Conservation (phyloP, 345 rosid species). For the Eucalyptus shirleyi region DNA sequence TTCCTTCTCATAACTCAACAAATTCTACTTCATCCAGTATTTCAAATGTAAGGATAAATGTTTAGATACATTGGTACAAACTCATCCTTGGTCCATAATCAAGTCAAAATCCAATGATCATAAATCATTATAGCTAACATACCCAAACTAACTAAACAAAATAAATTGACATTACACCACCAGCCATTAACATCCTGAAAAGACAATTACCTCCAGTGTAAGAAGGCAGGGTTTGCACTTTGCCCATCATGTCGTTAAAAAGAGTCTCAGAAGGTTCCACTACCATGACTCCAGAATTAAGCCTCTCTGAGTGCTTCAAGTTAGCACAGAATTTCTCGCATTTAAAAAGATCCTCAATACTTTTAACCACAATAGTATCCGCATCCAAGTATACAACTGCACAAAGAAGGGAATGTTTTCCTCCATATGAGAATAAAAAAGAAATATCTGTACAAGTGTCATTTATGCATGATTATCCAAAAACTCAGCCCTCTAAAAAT, state of each 20-base stretch:
- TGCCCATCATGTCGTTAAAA: constrained; percentile 76
- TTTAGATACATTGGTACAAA: neutral
- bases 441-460: neutral
- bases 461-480: neutral
- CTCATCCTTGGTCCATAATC: neutral
- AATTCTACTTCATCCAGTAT: neutral
- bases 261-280: constrained; percentile 79
- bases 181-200: neutral
- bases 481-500: neutral
- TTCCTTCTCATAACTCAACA: neutral
- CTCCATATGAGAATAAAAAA: neutral
- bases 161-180: neutral
- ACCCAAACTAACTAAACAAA: neutral
- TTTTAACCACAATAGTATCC: constrained; percentile 90
- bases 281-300: constrained; percentile 96
- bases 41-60: neutral
- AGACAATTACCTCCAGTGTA: constrained; percentile 65
- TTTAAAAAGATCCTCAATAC: constrained; percentile 75
- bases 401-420: neutral
- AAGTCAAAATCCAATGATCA: neutral
- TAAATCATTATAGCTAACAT: neutral
- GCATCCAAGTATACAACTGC: constrained; percentile 95
- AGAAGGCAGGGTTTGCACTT: constrained; percentile 70
- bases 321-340: constrained; percentile 88
- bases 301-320: constrained; percentile 90